Base-by-base conservation (phyloP, 208 protist species). In the Trypanosoma avium region DNA sequence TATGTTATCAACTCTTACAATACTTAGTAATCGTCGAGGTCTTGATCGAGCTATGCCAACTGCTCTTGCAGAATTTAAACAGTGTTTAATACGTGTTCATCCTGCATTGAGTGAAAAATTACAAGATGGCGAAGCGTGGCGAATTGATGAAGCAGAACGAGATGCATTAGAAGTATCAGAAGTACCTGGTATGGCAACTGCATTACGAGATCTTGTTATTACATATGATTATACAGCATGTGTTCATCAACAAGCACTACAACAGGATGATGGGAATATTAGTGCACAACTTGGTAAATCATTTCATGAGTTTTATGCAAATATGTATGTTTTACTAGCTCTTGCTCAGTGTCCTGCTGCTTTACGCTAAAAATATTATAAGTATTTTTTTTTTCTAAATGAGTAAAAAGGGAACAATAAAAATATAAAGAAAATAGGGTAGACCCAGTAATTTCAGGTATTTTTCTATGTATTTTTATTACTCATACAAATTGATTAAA, bases 221-320 rank as follows among this genome's bases (percentile, higher is more conserved):
- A 62, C 68, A 19, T 66, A 80, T 48, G 74, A 80, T 57, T 80
- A 69, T 61, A 68, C 54, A 21, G 61, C 56, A 24, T 55, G 48
- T 19, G 19, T 33, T 3, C 7, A 47, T 15, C 45, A 52, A 15
- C 33, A 59, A 2, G 8, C 54, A 32, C 40, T 68, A 6, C 48
- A 68, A 22, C 19, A 58, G 36, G 30, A 43, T 24, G 58, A 64
- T 10, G 58, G 46, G 2, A 40, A 15, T 19, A 40, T 64, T 3
- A 19, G 1, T 45, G 10, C 40, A 17, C 22, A 33, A 26, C 43
- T 64, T 15, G 58, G 46, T n/a, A 52, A 43, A 29, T 45, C 67
- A 21, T 71, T 73, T 27, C 47, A 72, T 19, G 74, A 80, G 74
- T 46, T 80, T 36, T 72, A 72, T 45, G 54, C 62, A 5, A 80